Conservation (phyloP, 148 eudicot species). For the Camellia lanceoleosa region DNA sequence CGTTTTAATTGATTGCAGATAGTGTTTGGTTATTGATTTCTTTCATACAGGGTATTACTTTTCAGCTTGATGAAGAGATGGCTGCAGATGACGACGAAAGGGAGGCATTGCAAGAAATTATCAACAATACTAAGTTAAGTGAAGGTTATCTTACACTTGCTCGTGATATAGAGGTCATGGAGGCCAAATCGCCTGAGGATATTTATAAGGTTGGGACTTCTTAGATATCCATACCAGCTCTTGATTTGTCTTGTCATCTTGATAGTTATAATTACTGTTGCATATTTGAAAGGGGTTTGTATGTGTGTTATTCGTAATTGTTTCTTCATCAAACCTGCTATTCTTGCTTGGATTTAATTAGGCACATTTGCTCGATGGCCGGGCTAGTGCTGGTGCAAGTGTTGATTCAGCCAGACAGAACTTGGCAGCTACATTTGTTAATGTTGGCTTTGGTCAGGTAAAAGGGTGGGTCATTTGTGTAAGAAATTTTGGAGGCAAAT, state of each 20-base stretch:
- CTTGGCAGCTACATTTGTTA: conserved; percentile 97
- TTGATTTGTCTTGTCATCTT: background rate
- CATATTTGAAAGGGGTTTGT: background rate
- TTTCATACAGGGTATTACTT: conserved; percentile 59
- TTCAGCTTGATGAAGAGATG: conserved; percentile 77
- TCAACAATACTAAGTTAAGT: conserved; percentile 68
- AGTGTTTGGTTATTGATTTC: background rate
- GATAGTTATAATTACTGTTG: background rate
- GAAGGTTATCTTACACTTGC: conserved; percentile 98
- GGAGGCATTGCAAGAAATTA: conserved; percentile 72
- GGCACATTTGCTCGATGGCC: conserved; percentile 97
- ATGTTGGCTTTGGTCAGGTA: too few species aligned
- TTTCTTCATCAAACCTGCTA: background rate
- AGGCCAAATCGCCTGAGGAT: conserved; percentile 93
- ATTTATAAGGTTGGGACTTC: conserved; percentile 67
- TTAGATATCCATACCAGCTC: background rate
- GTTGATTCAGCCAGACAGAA: conserved; percentile 97
- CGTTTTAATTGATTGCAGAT: background rate
- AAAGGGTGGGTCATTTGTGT: too few species aligned
- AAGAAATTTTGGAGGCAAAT: too few species aligned
- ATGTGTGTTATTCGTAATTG: background rate
- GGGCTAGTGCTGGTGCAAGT: conserved; percentile 86
- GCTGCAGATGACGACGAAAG: conserved; percentile 65
- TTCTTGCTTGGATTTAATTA: conserved; percentile 23
- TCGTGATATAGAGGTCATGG: conserved; percentile 99